Conservation (phyloP, 306 rosid species). For the Oemleria cerasiformis region DNA sequence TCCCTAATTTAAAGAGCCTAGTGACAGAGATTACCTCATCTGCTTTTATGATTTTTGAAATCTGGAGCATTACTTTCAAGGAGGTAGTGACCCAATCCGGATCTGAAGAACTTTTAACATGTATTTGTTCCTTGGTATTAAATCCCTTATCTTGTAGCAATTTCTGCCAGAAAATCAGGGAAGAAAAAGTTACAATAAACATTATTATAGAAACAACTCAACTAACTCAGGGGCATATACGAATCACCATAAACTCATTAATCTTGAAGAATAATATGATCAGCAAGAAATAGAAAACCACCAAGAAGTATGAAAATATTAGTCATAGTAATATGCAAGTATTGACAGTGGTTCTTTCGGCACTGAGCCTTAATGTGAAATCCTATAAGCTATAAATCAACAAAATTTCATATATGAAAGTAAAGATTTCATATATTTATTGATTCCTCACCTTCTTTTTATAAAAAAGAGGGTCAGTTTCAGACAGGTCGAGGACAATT, state of each 20-base stretch:
- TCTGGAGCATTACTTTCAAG: conserved; percentile 51
- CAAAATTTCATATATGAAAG: neutral
- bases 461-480: conserved; percentile 50
- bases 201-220: conserved; percentile 19
- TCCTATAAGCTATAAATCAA: neutral
- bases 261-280: neutral
- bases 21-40: conserved; percentile 60
- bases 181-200: conserved; percentile 12
- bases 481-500: conserved; percentile 58
- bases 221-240: conserved; percentile 1
- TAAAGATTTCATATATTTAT: neutral
- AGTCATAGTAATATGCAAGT: conserved; percentile 2
- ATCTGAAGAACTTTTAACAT: conserved; percentile 32
- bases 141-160: conserved; percentile 59
- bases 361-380: conserved; percentile 5
- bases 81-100: conserved; percentile 36
- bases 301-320: conserved; percentile 2
- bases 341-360: neutral
- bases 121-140: conserved; percentile 47
- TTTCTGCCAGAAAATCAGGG: conserved; percentile 42
- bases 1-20: conserved; percentile 20
- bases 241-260: conserved; percentile 2
- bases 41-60: conserved; percentile 63
- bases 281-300: neutral
- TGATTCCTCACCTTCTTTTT: conserved; percentile 56